Conservation (phyloP, 257 asterid genomes). For the Plantago elongata region DNA sequence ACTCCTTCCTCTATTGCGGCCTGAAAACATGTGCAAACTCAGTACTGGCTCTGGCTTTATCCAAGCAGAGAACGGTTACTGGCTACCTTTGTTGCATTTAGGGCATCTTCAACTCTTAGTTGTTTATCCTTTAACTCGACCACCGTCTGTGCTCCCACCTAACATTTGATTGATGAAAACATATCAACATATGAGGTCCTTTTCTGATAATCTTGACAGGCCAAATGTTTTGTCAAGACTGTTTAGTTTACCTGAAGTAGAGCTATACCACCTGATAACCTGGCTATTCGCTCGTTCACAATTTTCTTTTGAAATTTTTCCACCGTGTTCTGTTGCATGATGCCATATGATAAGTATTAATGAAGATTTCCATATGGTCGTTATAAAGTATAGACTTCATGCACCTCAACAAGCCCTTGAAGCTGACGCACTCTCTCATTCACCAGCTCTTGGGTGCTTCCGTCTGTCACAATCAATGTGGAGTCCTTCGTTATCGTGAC, state of each 20-base stretch:
- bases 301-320: constrained; percentile 70
- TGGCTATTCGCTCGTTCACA: constrained; percentile 70
- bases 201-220: neutral
- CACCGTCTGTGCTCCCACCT: constrained; percentile 90
- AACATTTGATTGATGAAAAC: constrained; percentile 2
- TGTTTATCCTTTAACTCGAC: constrained; percentile 82
- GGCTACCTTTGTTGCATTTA: constrained; percentile 87
- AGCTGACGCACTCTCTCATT: constrained; percentile 50
- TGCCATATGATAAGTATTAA: neutral
- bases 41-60: neutral
- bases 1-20: constrained; percentile 92
- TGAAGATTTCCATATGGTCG: neutral
- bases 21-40: constrained; percentile 28
- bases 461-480: constrained; percentile 67
- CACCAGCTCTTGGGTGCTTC: constrained; percentile 57
- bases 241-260: constrained; percentile 53
- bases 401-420: constrained; percentile 67
- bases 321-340: constrained; percentile 54
- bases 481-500: constrained; percentile 71
- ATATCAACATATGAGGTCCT: neutral
- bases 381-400: neutral
- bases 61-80: neutral
- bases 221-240: constrained; percentile 4
- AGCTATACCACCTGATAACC: constrained; percentile 76
- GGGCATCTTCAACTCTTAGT: constrained; percentile 78